Evolutionary conservation across 2,329 filamentous ascomycete species (phyloP).

Genomic region (Aspergillus awamori): DNA sequence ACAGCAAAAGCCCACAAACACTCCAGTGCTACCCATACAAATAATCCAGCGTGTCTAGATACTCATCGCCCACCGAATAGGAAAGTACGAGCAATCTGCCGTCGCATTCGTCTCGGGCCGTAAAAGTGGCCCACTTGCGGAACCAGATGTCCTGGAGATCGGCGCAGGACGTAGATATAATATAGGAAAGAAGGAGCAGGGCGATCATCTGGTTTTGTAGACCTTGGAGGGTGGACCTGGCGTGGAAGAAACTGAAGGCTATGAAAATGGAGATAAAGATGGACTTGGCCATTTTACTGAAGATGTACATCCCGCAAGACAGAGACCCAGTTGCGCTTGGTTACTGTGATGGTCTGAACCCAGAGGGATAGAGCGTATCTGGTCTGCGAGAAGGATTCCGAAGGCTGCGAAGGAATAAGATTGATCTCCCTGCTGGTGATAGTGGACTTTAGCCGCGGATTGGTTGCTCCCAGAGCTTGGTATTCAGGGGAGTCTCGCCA

Average conservation of each 20-base stretch:
- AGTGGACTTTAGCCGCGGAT: not conserved
- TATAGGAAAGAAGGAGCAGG: not conserved
- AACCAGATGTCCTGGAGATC: conserved; percentile 1
- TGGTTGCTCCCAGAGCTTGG: not conserved
- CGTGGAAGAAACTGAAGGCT: not conserved
- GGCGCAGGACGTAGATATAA: not conserved
- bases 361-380: not conserved
- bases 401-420: not conserved
- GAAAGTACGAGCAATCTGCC: not conserved
- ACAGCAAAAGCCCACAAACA: conserved; percentile 14
- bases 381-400: too few species aligned
- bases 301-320: not conserved
- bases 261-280: not conserved
- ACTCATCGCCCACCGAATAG: conserved; percentile 11
- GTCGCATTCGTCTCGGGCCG: conserved; percentile 1
- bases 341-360: not conserved
- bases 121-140: not conserved
- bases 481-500: not conserved
- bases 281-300: not conserved
- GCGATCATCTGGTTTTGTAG: conserved; percentile 1
- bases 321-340: not conserved
- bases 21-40: conserved; percentile 8
- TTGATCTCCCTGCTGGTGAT: not conserved
- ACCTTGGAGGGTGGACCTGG: not conserved
- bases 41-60: not conserved